phyloP scores from a whole-genome alignment of 2,329 filamentous ascomycete species.

The Alternaria incomplexa region DNA sequence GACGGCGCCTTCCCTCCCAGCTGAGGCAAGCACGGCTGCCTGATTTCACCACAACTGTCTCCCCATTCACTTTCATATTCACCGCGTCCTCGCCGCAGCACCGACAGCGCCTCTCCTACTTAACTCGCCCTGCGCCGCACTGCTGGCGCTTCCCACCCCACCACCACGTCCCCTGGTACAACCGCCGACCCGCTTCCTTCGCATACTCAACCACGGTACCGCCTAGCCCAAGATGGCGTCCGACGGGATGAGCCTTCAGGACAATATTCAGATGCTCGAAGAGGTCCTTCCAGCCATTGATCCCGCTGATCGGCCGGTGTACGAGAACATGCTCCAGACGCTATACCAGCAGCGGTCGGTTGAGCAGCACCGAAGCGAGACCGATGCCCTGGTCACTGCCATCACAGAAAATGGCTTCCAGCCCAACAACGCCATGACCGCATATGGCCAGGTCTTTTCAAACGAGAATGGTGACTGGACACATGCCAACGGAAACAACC shows the following conservation, averaged over 20 bases:
- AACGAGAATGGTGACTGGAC: background rate
- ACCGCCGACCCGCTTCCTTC: background rate
- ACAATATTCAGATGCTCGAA: slow-evolving; percentile 5
- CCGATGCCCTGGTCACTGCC: background rate
- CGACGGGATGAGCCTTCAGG: background rate
- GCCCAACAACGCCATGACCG: background rate
- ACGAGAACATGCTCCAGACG: slow-evolving; percentile 1
- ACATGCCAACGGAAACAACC: background rate
- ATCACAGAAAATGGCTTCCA: background rate
- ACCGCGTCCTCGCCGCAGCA: background rate
- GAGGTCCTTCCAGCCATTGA: slow-evolving; percentile 1
- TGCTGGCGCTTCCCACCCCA: background rate
- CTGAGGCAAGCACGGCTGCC: slow-evolving; percentile 7
- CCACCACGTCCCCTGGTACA: background rate
- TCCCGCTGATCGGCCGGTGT: slow-evolving; percentile 1
- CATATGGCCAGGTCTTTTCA: background rate
- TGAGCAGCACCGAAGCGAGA: background rate
- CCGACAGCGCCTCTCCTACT: background rate
- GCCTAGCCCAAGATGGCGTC: background rate
- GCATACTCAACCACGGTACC: background rate
- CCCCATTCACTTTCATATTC: slow-evolving; percentile 4
- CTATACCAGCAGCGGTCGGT: background rate
- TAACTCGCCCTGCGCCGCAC: slow-evolving; percentile 3
- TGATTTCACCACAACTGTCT: slow-evolving; percentile 2
- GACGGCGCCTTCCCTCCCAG: slow-evolving; percentile 2